Conservation (phyloP, 768 basidiomycete species). For the Lactifluus rugatus region DNA sequence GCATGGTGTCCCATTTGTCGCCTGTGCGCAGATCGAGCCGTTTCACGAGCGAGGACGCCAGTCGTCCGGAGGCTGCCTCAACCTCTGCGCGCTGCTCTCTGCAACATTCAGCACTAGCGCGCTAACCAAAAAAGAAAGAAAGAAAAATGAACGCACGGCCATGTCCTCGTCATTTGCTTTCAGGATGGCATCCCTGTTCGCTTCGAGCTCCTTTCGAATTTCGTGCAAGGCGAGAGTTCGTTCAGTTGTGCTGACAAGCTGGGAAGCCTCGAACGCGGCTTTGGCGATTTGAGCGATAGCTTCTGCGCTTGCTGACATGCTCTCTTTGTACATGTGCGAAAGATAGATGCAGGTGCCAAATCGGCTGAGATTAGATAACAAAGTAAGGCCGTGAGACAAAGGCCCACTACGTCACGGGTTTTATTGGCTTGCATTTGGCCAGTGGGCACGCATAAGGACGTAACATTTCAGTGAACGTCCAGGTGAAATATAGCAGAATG, state of each 20-base stretch:
- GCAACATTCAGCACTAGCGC: conserved; percentile 3
- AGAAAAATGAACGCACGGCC: conserved; percentile 32
- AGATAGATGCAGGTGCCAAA: background rate
- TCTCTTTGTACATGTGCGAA: background rate
- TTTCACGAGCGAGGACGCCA: conserved; percentile 76
- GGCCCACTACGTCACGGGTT: too few species aligned
- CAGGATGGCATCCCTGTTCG: conserved; percentile 58
- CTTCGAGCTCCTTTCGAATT: conserved; percentile 58
- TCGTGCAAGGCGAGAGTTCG: conserved; percentile 61
- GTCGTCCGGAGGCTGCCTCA: conserved; percentile 52
- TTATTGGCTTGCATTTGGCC: too few species aligned
- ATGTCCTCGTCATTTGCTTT: conserved; percentile 76
- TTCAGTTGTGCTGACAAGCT: conserved; percentile 59
- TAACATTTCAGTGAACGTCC: too few species aligned
- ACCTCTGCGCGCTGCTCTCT: conserved; percentile 75
- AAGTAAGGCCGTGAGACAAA: too few species aligned
- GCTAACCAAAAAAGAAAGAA: too few species aligned
- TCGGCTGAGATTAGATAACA: conserved; percentile 5
- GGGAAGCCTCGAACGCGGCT: conserved; percentile 77
- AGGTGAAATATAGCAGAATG: too few species aligned
- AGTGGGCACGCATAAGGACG: too few species aligned
- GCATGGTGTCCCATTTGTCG: conserved; percentile 93
- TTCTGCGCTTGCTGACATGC: conserved; percentile 27
- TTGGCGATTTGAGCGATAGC: conserved; percentile 73
- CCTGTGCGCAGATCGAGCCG: conserved; percentile 69